phyloP scores from a whole-genome alignment of 2,329 filamentous ascomycete species.

The Trichoderma sp. region DNA sequence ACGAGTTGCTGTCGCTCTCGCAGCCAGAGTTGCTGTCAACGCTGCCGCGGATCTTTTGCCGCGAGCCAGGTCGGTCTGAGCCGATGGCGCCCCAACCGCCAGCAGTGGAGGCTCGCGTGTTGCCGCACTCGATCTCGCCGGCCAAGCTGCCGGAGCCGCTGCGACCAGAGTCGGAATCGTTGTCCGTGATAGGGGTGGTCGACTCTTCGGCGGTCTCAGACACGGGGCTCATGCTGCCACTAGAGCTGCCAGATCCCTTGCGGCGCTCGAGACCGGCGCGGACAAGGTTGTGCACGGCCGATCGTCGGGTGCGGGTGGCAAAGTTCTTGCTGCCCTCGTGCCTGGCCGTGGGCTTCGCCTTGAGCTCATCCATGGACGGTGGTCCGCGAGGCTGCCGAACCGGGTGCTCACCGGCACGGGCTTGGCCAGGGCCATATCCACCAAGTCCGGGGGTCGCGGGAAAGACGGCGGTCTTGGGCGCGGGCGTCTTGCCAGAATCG shows the following conservation, averaged over 20 bases:
- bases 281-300: slow-evolving; percentile 86
- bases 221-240: slow-evolving; percentile 81
- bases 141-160: slow-evolving; percentile 78
- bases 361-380: slow-evolving; percentile 85
- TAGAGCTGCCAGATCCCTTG: slow-evolving; percentile 66
- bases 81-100: slow-evolving; percentile 76
- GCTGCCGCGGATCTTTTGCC: slow-evolving; percentile 62
- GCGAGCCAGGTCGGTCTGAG: slow-evolving; percentile 73
- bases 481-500: slow-evolving; percentile 54
- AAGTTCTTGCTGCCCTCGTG: slow-evolving; percentile 98
- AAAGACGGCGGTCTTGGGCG: slow-evolving; percentile 75
- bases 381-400: slow-evolving; percentile 89
- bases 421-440: slow-evolving; percentile 88
- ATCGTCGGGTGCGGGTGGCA: slow-evolving; percentile 83
- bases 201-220: slow-evolving; percentile 71
- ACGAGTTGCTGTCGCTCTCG: slow-evolving; percentile 56
- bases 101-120: slow-evolving; percentile 72
- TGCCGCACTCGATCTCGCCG: slow-evolving; percentile 66
- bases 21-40: slow-evolving; percentile 57
- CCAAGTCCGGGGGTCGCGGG: slow-evolving; percentile 78
- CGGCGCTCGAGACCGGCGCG: slow-evolving; percentile 85
- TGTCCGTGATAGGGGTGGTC: slow-evolving; percentile 68
- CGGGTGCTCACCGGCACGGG: slow-evolving; percentile 89
- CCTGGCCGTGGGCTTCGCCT: slow-evolving; percentile 84
- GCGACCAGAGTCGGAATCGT: slow-evolving; percentile 68